Percentiles rank a stretch among this genome's conserved stretches.
Evolutionary conservation across 805 yeast genomes (phyloP).

Genomic region (Pichia exigua): DNA sequence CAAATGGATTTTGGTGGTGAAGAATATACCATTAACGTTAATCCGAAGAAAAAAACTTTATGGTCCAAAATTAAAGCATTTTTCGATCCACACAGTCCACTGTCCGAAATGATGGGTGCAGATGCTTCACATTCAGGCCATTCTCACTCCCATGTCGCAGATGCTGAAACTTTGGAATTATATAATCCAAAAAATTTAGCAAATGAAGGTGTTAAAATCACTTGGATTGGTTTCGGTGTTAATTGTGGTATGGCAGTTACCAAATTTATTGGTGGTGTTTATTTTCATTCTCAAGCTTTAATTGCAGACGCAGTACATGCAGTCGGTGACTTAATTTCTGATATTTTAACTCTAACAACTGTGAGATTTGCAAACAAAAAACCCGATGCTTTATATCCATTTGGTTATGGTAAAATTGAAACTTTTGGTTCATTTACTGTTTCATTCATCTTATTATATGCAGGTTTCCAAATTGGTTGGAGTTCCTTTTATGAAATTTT

Average conservation of each 20-base stretch:
- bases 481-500: slow-evolving; percentile 60
- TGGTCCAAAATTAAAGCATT: slow-evolving; percentile 27
- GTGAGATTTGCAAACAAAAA: slow-evolving; percentile 65
- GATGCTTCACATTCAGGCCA: slow-evolving; percentile 15
- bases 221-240: slow-evolving; percentile 82
- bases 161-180: slow-evolving; percentile 39
- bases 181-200: slow-evolving; percentile 37
- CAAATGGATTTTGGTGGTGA: slow-evolving; percentile 24
- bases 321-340: slow-evolving; percentile 81
- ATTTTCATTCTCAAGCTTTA: slow-evolving; percentile 90
- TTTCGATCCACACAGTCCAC: slow-evolving; percentile 30
- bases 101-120: slow-evolving; percentile 20
- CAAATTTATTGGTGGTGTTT: slow-evolving; percentile 83
- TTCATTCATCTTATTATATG: slow-evolving; percentile 70
- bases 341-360: slow-evolving; percentile 80
- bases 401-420: slow-evolving; percentile 90
- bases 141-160: slow-evolving; percentile 33
- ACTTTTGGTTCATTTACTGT: slow-evolving; percentile 88
- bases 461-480: slow-evolving; percentile 91
- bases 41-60: slow-evolving; percentile 16
- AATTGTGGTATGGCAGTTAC: slow-evolving; percentile 82
- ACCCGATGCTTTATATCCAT: slow-evolving; percentile 51
- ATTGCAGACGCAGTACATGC: slow-evolving; percentile 95
- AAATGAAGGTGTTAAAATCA: slow-evolving; percentile 86
- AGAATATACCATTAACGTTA: slow-evolving; percentile 20